phyloP scores from a whole-genome alignment of 345 rosid genomes.

The Aquilaria malaccensis region DNA sequence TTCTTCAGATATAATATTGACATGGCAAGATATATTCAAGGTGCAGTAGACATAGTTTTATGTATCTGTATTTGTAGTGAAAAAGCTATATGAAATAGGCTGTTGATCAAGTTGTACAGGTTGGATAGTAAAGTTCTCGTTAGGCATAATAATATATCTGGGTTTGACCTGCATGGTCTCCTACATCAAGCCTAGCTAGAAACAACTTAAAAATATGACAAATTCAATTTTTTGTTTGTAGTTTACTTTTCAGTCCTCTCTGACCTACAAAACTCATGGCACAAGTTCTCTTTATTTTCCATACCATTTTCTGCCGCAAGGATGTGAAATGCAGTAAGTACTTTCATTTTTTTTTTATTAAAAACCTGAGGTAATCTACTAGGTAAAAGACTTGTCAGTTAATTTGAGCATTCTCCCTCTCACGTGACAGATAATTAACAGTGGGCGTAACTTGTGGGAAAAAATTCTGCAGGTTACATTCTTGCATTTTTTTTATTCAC shows the following conservation, averaged over 20 bases:
- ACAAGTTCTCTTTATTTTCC: conserved; percentile 1
- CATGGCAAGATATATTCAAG: neutral
- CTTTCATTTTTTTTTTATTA: conserved; percentile 2
- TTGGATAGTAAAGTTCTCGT: conserved; percentile 91
- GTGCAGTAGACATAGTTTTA: conserved; percentile 1
- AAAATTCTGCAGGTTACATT: conserved; percentile 85
- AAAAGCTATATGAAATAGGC: conserved; percentile 79
- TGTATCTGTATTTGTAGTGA: conserved; percentile 50
- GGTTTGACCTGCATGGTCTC: conserved; percentile 94
- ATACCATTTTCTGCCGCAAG: neutral
- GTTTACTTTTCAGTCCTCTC: neutral
- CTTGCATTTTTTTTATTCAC: neutral
- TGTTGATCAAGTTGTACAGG: conserved; percentile 79
- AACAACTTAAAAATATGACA: conserved; percentile 13
- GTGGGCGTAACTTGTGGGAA: conserved; percentile 97
- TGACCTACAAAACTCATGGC: neutral
- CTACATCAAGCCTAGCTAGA: conserved; percentile 86
- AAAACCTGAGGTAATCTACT: neutral
- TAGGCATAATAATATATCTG: conserved; percentile 86
- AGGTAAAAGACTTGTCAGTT: too few species aligned
- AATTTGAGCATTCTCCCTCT: conserved; percentile 84
- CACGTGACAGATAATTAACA: conserved; percentile 91
- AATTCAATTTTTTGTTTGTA: neutral
- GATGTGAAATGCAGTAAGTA: neutral
- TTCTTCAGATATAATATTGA: too few species aligned